Conservation (phyloP, 176 grass and related monocot genomes). For the Carex parvula region DNA sequence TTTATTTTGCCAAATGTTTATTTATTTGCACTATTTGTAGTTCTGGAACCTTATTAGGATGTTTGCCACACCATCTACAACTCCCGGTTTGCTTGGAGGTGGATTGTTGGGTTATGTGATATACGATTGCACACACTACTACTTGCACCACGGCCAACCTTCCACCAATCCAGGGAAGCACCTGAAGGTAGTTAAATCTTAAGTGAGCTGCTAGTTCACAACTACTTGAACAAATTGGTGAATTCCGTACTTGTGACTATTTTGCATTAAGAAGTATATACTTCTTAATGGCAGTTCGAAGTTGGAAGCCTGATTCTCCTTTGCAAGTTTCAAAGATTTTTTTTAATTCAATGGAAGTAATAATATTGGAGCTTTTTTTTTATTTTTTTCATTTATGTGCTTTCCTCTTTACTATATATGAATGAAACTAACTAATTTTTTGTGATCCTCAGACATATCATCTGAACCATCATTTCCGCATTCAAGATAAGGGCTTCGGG, state of each 20-base stretch:
- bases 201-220: background rate
- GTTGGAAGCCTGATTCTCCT: background rate
- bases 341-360: background rate
- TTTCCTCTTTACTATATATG: background rate
- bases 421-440: background rate
- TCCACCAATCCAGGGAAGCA: conserved; percentile 58
- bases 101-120: conserved; percentile 85
- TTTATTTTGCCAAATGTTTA: background rate
- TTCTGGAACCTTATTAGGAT: conserved; percentile 78
- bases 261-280: background rate
- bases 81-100: conserved; percentile 75
- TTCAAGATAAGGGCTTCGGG: conserved; percentile 82
- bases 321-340: background rate
- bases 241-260: background rate
- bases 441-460: conserved; percentile 58
- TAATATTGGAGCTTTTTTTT: background rate
- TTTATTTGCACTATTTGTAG: conserved; percentile 32
- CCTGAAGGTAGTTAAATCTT: conserved; percentile 44
- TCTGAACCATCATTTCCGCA: conserved; percentile 89
- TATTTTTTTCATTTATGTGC: background rate
- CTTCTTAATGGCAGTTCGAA: background rate
- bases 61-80: conserved; percentile 50
- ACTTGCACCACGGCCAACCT: conserved; percentile 88
- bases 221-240: background rate
- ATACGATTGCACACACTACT: conserved; percentile 95